Evolutionary conservation across 805 yeast species (phyloP).

Genomic region (Diddensiella santjacobensis): DNA sequence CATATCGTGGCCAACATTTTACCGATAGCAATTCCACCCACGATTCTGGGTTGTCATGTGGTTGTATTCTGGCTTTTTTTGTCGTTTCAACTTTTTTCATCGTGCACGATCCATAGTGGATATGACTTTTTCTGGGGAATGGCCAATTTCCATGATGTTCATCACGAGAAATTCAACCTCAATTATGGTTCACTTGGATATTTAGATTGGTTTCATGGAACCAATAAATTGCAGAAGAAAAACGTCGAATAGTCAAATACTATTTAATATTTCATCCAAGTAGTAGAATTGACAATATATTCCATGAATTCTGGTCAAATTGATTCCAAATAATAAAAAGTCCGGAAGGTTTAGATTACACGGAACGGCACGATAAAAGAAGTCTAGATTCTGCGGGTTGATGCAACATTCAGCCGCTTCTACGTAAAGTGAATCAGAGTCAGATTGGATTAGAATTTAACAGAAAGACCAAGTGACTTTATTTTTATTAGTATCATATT

Average conservation of each 20-base stretch:
- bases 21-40: conserved; percentile 18
- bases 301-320: too few species aligned
- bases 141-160: conserved; percentile 20
- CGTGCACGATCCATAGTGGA: conserved; percentile 21
- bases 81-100: conserved; percentile 16
- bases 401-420: too few species aligned
- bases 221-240: conserved; percentile 7
- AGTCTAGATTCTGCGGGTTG: too few species aligned
- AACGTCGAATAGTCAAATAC: neutral
- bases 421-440: too few species aligned
- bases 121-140: conserved; percentile 18
- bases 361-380: too few species aligned
- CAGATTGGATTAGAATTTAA: too few species aligned
- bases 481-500: too few species aligned
- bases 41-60: conserved; percentile 14
- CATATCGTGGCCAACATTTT: conserved; percentile 17
- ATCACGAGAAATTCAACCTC: conserved; percentile 22
- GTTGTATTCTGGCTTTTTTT: conserved; percentile 18
- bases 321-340: too few species aligned
- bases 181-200: conserved; percentile 21
- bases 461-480: too few species aligned
- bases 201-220: conserved; percentile 21
- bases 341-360: too few species aligned
- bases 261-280: too few species aligned
- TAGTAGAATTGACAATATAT: too few species aligned